Conservation (phyloP, 2,329 filamentous ascomycete species). For the Penicillium sp. region DNA sequence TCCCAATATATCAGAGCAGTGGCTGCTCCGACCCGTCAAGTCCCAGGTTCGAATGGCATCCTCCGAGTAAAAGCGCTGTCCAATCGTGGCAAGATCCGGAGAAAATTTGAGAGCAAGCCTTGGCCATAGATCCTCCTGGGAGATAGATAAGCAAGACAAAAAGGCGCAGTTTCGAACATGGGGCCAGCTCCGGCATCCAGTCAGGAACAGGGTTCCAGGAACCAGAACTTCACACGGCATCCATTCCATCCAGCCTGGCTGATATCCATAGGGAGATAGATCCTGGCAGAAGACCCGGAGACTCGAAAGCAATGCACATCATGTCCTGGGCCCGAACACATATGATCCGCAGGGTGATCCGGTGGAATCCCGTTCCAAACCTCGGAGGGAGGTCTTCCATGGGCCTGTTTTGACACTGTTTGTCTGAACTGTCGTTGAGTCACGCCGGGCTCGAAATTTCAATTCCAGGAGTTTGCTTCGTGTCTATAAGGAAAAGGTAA, state of each 20-base stretch:
- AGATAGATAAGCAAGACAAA: neutral
- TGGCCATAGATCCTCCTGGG: neutral
- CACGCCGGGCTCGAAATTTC: conserved; percentile 12
- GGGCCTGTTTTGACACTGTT: conserved; percentile 14
- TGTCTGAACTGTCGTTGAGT: conserved; percentile 25
- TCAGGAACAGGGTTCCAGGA: neutral
- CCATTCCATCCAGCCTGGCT: neutral
- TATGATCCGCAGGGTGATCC: neutral
- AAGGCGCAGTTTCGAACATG: neutral
- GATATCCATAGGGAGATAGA: neutral
- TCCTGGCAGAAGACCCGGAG: neutral
- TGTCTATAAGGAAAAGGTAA: conserved; percentile 17
- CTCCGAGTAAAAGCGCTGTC: neutral
- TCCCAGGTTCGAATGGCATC: neutral
- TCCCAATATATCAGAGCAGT: neutral
- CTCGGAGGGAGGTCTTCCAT: conserved; percentile 3
- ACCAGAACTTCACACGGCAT: neutral
- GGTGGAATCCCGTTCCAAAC: neutral
- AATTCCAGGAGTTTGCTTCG: conserved; percentile 9
- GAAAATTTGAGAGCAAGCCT: neutral
- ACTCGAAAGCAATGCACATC: neutral
- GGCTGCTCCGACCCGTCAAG: neutral
- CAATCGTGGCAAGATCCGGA: neutral
- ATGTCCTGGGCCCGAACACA: neutral
- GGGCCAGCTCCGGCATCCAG: neutral